Percentiles rank a stretch among this genome's conserved stretches.
phyloP scores from a whole-genome alignment of 164 flowering plant species.

The Cinnamomum chago region DNA sequence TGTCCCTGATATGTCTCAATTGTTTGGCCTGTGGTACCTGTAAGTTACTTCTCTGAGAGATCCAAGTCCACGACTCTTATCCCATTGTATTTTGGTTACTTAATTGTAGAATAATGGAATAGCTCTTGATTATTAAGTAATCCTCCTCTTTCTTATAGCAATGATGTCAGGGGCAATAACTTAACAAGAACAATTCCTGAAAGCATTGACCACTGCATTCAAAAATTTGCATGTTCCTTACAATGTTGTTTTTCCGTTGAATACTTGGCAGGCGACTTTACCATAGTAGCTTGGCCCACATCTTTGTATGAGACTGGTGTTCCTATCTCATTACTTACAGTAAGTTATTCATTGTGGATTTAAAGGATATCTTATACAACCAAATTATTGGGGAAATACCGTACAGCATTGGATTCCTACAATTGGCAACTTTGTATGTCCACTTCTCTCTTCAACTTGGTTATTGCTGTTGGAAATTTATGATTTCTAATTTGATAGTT shows the following conservation, averaged over 20 bases:
- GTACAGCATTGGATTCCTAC: too few relatives aligned
- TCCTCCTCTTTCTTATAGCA: conserved; percentile 12
- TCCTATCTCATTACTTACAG: too few relatives aligned
- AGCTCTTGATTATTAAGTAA: too few relatives aligned
- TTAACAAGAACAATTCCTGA: conserved; percentile 77
- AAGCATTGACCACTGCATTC: conserved; percentile 87
- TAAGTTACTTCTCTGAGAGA: conserved; percentile 29
- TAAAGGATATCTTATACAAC: too few relatives aligned
- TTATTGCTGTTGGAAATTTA: background rate
- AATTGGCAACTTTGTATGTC: conserved; percentile 38
- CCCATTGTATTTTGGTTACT: background rate
- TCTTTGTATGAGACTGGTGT: too few relatives aligned
- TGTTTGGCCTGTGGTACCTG: conserved; percentile 26
- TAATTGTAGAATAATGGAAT: too few relatives aligned
- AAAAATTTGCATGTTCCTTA: conserved; percentile 62
- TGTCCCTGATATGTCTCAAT: conserved; percentile 39
- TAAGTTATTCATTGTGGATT: too few relatives aligned
- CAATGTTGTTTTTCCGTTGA: too few relatives aligned
- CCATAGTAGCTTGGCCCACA: too few relatives aligned
- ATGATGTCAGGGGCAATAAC: conserved; percentile 86
- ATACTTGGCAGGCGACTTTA: too few relatives aligned
- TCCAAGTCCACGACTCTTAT: background rate
- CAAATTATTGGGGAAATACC: too few relatives aligned
- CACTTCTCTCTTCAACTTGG: background rate
- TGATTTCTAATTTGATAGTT: background rate